Evolutionary conservation across 805 yeast genomes (phyloP), one percentile per base, ranked within the genome.

Genomic region (Candida takata): DNA sequence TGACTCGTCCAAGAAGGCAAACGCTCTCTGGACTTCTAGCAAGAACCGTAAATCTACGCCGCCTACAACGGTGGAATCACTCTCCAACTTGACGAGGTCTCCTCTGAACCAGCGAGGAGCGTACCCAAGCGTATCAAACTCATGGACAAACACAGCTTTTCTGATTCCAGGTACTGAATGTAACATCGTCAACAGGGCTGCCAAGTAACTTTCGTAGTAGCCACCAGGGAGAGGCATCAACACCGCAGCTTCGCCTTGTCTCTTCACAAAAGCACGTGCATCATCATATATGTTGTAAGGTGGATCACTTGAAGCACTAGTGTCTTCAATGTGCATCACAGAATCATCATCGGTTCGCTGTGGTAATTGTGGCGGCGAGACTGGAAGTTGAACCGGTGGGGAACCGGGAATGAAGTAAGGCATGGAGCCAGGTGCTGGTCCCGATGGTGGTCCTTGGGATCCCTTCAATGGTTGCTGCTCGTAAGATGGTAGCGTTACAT

Each of bases 81-180:
- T 34, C 5, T 49, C 45, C 2, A 47, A 16, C 2, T 13, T 19
- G 3, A 42, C 27, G 1, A 20, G 8, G 2, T 49, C 52, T 1
- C 57, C 61, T 37, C 47, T 62, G 60, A 64, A 67, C 73, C 73
- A 67, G 30, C 51, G 48, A 5, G 61, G 57, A 12, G 58, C 46
- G 38, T 47, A 66, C 0, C 67, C 66, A 35, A 65, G 55, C 4
- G 55, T 52, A 3, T 46, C 41, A 38, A 57, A 62, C n/a, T 53
- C 48, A 25, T 55, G 60, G 2, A 47, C 41, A 33, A 61, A 47
- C 2, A 69, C 41, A 0, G 49, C 36, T 27, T 54, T 54, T 12
- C 60, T 54, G 24, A 70, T 58, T 5, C 37, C 37, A 1, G 66
- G 58, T 8, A 65, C 50, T 31, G 61, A 57, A n/a, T 62, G 58